These are phyloP conservation scores for Candida krabiensis DNA, from an alignment of 805 yeast species.

Conservation along the genomic window DNA sequence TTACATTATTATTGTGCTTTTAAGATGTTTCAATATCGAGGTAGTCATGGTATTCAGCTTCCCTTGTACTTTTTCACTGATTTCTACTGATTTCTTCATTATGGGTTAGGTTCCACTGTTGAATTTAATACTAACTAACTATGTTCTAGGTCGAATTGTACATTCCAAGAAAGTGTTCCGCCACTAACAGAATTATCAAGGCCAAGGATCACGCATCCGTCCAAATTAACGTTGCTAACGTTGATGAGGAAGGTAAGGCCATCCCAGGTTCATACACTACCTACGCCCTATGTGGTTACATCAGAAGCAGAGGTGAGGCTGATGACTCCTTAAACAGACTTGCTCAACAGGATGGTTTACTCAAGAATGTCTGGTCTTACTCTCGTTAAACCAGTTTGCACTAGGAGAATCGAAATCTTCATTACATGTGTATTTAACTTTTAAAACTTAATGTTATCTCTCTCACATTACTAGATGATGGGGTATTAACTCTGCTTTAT, in stretches of 20 bases:
- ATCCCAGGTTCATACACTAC: slow-evolving; percentile 88
- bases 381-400: slow-evolving; percentile 65
- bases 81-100: no score
- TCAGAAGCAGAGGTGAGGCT: slow-evolving; percentile 99
- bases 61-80: no score
- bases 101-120: no score
- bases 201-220: slow-evolving; percentile 99
- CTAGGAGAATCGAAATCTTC: slow-evolving; percentile 7
- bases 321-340: slow-evolving; percentile 99
- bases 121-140: no score
- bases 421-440: background rate
- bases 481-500: no score
- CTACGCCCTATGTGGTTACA: slow-evolving; percentile 95
- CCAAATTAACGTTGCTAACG: slow-evolving; percentile 98
- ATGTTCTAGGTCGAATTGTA: slow-evolving; percentile 88
- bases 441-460: background rate
- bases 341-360: slow-evolving; percentile 97
- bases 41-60: no score
- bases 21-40: no score
- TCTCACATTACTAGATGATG: background rate
- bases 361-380: slow-evolving; percentile 94
- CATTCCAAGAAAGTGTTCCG: slow-evolving; percentile 99
- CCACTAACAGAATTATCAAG: slow-evolving; percentile 99
- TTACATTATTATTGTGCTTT: no score
- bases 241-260: slow-evolving; percentile 95